Base-by-base conservation (phyloP, 176 grass and related monocot species). In the Triticum monococcum region DNA sequence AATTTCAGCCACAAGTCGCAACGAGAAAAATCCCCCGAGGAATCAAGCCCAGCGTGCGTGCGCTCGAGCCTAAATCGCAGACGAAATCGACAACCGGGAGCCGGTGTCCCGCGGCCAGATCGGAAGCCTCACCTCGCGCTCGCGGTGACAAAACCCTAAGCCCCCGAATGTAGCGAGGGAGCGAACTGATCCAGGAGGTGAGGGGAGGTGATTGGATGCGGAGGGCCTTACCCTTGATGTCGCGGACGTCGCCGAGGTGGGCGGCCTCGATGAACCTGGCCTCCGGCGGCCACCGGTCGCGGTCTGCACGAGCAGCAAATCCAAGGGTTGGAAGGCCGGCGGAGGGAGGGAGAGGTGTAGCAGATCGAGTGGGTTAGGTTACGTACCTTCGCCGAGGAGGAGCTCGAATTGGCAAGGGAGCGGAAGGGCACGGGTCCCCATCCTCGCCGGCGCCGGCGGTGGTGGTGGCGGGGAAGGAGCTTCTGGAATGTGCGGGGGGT, bases 141-240 rank as follows among this genome's bases (percentile, higher is more conserved):
- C n/a, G n/a, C 11, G 24, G 11, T 13, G 6, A 28, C 17, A 26
- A 64, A 64, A 64, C 63, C 63, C 63, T 65, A 65, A 65, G 63
- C 12, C 63, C 0, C 45, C 45, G 45, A 48, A 14, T 48, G 12
- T 14, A 4, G 43, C 43, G 43, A 43, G 10, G 41, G 41, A 4
- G 3, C 43, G 43, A 46, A 46, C 43, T 46, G 43, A 3, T 12
- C 0, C 3, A 13, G 12, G 43, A 46, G 43, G 43, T 46, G 71
- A 8, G 12, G 11, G 40, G 67, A n/a, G 3, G 12, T 0, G 12
- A 48, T 48, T 48, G 1, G 45, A 48, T 5, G 45, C 12, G 3
- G 45, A 5, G 64, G 69, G 4, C 12, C 28, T 77, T 77, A 83
- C 79, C 65, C 72, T 83, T 88, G 71, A 88, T 73, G 11, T 7